Percentiles rank a stretch among this genome's conserved stretches.
Evolutionary conservation across 2,329 filamentous ascomycete species (phyloP).

Genomic region (Berkeleyomyces rouxiae): DNA sequence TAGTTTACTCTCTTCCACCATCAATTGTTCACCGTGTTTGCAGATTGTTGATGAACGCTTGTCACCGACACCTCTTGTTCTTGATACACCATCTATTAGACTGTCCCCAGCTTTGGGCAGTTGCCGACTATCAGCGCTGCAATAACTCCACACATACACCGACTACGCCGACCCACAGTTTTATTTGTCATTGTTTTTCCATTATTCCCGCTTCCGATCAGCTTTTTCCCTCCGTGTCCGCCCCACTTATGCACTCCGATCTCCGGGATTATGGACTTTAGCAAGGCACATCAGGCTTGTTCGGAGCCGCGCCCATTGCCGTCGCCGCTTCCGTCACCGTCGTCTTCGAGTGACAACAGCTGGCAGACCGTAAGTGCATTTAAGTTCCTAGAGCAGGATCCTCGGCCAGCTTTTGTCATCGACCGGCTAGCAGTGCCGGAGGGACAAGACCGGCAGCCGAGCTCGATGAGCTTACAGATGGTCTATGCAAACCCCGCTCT

Average conservation of each 20-base stretch:
- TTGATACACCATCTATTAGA: no score
- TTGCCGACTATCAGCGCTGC: no score
- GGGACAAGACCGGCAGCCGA: slow-evolving; percentile 29
- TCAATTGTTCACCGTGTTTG: background rate
- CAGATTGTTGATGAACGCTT: background rate
- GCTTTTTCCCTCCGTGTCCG: no score
- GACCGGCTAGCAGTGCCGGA: slow-evolving; percentile 37
- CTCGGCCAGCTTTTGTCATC: slow-evolving; percentile 59
- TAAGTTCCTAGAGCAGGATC: slow-evolving; percentile 61
- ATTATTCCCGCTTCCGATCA: no score
- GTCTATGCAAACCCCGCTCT: slow-evolving; percentile 54
- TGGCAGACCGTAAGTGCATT: slow-evolving; percentile 49
- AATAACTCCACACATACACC: no score
- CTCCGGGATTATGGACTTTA: no score
- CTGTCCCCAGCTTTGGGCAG: no score
- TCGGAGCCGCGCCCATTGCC: background rate
- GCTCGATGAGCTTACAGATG: slow-evolving; percentile 37
- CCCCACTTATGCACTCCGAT: no score
- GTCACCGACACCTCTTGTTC: no score
- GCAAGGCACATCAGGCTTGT: no score
- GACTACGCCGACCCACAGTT: no score
- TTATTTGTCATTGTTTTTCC: no score
- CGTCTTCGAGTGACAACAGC: background rate
- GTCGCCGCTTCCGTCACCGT: background rate
- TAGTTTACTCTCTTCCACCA: background rate